A percentile compares a stretch with the other conserved stretches of the same genome.
These are phyloP conservation scores for Phytophthora tentaculata DNA, from an alignment of 352 stramenopile genomes.

Conservation along the genomic window DNA sequence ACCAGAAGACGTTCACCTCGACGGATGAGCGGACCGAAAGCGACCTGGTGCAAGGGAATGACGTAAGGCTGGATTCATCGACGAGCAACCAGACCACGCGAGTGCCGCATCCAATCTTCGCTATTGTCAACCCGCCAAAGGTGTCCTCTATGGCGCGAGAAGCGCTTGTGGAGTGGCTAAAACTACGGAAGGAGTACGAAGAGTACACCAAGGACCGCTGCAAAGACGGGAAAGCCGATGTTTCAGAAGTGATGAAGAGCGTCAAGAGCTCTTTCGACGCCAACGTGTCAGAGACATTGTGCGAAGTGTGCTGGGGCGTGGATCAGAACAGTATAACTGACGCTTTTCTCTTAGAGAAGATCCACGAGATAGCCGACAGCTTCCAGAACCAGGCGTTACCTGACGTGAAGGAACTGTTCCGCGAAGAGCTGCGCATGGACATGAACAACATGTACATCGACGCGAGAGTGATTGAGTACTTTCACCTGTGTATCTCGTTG, in stretches of 20 bases:
- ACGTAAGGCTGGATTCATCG: background rate
- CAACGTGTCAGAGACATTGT: slow-evolving; percentile 15
- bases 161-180: slow-evolving; percentile 19
- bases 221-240: slow-evolving; percentile 21
- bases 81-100: background rate
- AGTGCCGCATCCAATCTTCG: slow-evolving; percentile 21
- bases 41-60: background rate
- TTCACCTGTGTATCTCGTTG: slow-evolving; percentile 1
- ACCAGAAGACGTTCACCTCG: background rate
- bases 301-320: slow-evolving; percentile 18
- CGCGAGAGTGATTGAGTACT: slow-evolving; percentile 7
- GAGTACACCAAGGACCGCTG: slow-evolving; percentile 16
- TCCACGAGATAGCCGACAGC: slow-evolving; percentile 8
- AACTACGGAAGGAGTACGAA: slow-evolving; percentile 20
- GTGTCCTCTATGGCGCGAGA: slow-evolving; percentile 19
- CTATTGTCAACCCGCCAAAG: slow-evolving; percentile 10
- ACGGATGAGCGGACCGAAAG: background rate
- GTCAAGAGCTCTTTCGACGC: slow-evolving; percentile 21
- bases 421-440: slow-evolving; percentile 9
- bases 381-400: slow-evolving; percentile 23
- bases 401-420: slow-evolving; percentile 11
- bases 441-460: slow-evolving; percentile 6
- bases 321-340: slow-evolving; percentile 9
- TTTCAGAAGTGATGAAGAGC: slow-evolving; percentile 10
- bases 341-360: slow-evolving; percentile 7